A percentile compares a stretch with the other conserved stretches of the same genome.
These are phyloP conservation scores for Alternaria novae-zelandiae DNA, from an alignment of 2,329 filamentous ascomycete species.

Conservation along the genomic window DNA sequence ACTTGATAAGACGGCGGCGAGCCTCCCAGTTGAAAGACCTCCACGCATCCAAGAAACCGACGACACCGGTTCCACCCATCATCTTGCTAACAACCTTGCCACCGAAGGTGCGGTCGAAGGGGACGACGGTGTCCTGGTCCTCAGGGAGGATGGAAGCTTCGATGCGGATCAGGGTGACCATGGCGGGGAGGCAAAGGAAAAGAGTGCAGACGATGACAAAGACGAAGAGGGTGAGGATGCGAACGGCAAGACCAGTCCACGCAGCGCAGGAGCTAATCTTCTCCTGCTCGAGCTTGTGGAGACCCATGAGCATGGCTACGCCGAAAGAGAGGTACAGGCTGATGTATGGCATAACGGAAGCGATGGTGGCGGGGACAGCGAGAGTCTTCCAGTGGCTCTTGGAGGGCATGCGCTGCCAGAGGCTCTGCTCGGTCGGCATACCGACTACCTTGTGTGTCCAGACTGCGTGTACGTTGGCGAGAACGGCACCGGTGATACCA, in stretches of 20 bases:
- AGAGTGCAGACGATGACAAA: constrained; percentile 61
- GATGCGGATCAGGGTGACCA: constrained; percentile 78
- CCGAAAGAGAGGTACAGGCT: constrained; percentile 58
- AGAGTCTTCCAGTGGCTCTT: constrained; percentile 72
- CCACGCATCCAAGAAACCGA: constrained; percentile 79
- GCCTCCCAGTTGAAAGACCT: constrained; percentile 75
- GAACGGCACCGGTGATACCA: constrained; percentile 64
- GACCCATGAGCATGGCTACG: constrained; percentile 42
- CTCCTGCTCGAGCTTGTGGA: constrained; percentile 44
- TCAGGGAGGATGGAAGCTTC: constrained; percentile 86
- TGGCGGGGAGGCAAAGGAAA: constrained; percentile 77
- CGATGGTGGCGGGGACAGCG: constrained; percentile 70
- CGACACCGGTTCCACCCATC: constrained; percentile 73
- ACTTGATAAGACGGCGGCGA: constrained; percentile 74
- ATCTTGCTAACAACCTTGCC: constrained; percentile 78
- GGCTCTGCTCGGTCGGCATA: constrained; percentile 63
- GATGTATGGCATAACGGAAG: constrained; percentile 65
- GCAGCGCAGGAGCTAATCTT: constrained; percentile 46
- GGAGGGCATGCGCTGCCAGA: constrained; percentile 72
- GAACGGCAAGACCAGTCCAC: constrained; percentile 45
- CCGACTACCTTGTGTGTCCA: constrained; percentile 91
- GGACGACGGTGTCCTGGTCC: constrained; percentile 81
- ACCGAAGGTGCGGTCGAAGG: constrained; percentile 86
- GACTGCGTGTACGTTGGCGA: constrained; percentile 72
- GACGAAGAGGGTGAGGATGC: constrained; percentile 50